Evolutionary conservation across 495 filamentous ascomycete species (phyloP), one percentile per base, ranked within the genome.

Genomic region (Jackrogersella minutella): DNA sequence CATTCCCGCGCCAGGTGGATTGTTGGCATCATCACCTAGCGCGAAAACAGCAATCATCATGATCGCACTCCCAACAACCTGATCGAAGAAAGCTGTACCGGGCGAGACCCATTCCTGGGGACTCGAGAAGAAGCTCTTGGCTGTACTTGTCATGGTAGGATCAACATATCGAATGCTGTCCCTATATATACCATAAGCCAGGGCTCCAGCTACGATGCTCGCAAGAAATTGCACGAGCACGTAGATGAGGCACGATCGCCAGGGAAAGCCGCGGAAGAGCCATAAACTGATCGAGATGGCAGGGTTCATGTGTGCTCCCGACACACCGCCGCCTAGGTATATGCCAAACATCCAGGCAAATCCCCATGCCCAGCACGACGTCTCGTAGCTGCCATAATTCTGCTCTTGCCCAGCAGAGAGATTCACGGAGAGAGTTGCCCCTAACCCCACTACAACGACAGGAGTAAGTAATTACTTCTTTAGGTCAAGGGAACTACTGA

Each of bases 261-360:
- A 77, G 4, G 82, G 82, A 36, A 85, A 86, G 2, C 81, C 82
- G 36, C 83, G 82, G 61, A 79, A 86, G 58, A 85, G 74, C 69
- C 76, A 82, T 8, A 86, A 66, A 51, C 79, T 76, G 16, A 79
- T 69, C 7, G 82, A 85, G 21, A 85, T 77, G 17, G 73, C 73
- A 0, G 82, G 83, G 60, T 85, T 86, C 36, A 86, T 73, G 57
- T 86, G 83, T 1, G 82, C 83, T 54, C 83, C 83, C 1, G 83
- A 85, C n/a, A 85, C 76, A 61, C 82, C 82, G 75, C 83, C 82
- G 22, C 75, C 81, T 19, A 88, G 79, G 56, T 86, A 86, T 43
- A 86, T 85, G 8, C 77, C 85, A 40, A 86, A 79, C 84, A 87
- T 87, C 26, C 80, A 81, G 9, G 80, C 83, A 5, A 86, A 73